Evolutionary conservation across 2,329 filamentous ascomycete species (phyloP).

Genomic region (Aspergillus sojae): DNA sequence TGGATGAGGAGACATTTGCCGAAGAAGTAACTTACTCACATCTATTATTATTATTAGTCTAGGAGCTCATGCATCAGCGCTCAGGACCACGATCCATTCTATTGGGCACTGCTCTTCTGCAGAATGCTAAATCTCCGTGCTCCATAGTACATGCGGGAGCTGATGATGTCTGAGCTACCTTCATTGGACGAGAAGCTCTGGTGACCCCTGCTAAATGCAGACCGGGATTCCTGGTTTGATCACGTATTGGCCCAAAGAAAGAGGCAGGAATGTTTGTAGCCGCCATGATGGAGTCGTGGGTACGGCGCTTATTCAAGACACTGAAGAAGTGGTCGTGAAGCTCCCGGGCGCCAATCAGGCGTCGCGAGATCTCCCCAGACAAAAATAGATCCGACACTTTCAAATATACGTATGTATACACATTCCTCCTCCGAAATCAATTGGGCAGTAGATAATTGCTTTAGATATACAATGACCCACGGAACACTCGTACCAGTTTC

Average conservation of each 20-base stretch:
- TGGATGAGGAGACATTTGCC: not conserved
- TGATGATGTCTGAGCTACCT: not conserved
- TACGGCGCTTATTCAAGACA: conserved; percentile 15
- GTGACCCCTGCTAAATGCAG: conserved; percentile 15
- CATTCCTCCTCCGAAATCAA: not conserved
- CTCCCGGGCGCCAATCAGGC: conserved; percentile 14
- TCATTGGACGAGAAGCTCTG: conserved; percentile 15
- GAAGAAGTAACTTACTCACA: conserved; percentile 3
- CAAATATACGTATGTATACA: not conserved
- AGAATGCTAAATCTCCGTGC: conserved; percentile 18
- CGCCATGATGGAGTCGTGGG: conserved; percentile 16
- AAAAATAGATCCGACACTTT: conserved; percentile 9
- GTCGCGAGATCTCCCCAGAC: not conserved
- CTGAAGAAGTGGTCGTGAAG: conserved; percentile 5
- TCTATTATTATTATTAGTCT: conserved; percentile 4
- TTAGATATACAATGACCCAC: not conserved
- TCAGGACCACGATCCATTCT: not conserved
- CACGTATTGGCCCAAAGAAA: conserved; percentile 19
- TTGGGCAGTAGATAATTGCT: not conserved
- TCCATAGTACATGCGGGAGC: conserved; percentile 10
- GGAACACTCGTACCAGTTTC: not conserved
- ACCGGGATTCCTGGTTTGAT: conserved; percentile 2
- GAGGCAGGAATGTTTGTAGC: conserved; percentile 15
- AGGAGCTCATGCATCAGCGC: conserved; percentile 12
- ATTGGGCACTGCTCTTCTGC: conserved; percentile 13